Evolutionary conservation across 768 basidiomycete species (phyloP), one percentile per base, ranked within the genome.

Genomic region (Kwoniella europaea): DNA sequence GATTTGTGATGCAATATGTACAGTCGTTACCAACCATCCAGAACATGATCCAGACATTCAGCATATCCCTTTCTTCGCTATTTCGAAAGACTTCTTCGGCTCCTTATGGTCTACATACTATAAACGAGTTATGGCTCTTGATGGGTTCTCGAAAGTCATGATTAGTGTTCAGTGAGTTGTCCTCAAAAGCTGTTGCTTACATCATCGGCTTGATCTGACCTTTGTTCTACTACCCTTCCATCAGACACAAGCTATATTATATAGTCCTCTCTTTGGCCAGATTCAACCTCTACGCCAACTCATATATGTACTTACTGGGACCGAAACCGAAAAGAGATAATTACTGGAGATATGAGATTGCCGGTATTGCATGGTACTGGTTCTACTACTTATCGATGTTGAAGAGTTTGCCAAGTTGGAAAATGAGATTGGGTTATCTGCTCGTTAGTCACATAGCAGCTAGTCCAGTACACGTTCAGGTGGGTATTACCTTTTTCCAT

Each of bases 1-100:
- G 7, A 7, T 35, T 35, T 35, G 35, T 35, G 35, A 7, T 9
- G 35, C 35, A 35, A 35, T 35, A 35, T 35, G 6, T 35, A 35
- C 75, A 97, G 94, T 98, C 63, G 93, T 98, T 63, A 91, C 96
- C n/a, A 98, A 98, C 79, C 93, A 98, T 74, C 94, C 94, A 5
- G 91, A 94, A 57, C 97, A 99, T 90, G 94, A 86, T 72, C 86
- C 86, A 13, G 86, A 87, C 69, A 87, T 86, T 66, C 85, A 86
- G 65, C 86, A 87, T 73, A 85, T 98, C 18, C 97, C 97, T 15
- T 97, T 99, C 86, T 89, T 99, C 76, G 96, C 95, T 67, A 92
- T 96, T 78, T 91, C 93, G 3, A 90, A 93, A 10, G 87, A 87
- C 16, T 99, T 98, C 85, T 90, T 97, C 83, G 86, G 88, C 53